A percentile compares a stretch with the other conserved stretches of the same genome.
phyloP scores from a whole-genome alignment of 331 rosid genomes.

The Malus hybrid region DNA sequence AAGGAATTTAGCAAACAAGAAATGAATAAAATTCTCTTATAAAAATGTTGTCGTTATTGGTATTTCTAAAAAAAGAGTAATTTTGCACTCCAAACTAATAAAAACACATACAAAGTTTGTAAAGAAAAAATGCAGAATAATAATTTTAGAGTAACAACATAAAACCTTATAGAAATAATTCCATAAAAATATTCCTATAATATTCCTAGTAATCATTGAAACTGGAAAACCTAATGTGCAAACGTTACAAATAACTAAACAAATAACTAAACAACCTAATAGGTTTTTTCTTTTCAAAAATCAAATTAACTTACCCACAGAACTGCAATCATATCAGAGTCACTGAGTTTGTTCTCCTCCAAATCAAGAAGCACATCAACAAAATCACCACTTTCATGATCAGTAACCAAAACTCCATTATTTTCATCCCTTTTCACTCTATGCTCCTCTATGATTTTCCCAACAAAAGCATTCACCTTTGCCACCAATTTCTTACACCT shows the following conservation, averaged over 20 bases:
- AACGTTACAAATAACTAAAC: neutral
- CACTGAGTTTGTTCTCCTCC: slow-evolving; percentile 44
- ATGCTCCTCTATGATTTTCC: slow-evolving; percentile 52
- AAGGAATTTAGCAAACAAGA: neutral
- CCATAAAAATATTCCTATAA: too few relatives aligned
- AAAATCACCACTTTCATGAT: slow-evolving; percentile 36
- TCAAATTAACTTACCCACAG: slow-evolving; percentile 49
- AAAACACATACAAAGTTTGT: neutral
- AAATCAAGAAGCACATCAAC: slow-evolving; percentile 79
- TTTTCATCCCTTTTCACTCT: slow-evolving; percentile 10
- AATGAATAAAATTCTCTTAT: neutral
- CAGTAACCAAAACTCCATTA: neutral
- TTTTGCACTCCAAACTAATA: too few relatives aligned
- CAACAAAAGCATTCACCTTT: slow-evolving; percentile 55
- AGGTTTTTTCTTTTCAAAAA: neutral
- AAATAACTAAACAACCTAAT: too few relatives aligned
- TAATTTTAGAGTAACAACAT: too few relatives aligned
- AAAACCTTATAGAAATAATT: too few relatives aligned
- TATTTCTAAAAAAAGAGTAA: too few relatives aligned
- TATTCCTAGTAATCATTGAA: neutral
- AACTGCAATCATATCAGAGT: slow-evolving; percentile 78
- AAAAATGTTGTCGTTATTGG: too few relatives aligned
- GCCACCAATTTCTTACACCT: slow-evolving; percentile 43
- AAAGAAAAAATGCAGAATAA: too few relatives aligned
- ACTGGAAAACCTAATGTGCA: neutral